Percentiles rank a stretch among this genome's conserved stretches.
phyloP scores from a whole-genome alignment of 2,329 filamentous ascomycete genomes.

The Pseudonectria foliicola region DNA sequence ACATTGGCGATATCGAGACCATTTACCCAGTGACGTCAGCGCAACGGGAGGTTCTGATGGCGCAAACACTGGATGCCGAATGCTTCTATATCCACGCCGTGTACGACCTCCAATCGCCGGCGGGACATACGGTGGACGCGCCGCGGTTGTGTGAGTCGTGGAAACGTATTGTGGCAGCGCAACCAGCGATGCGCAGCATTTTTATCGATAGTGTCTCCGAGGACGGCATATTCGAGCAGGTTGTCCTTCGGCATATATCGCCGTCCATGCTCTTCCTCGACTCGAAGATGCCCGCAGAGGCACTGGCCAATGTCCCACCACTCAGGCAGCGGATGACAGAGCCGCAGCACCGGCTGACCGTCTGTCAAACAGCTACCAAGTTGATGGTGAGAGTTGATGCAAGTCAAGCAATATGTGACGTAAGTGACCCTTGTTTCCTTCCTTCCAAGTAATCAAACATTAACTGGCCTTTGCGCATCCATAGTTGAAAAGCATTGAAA shows the following conservation, averaged over 20 bases:
- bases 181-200: constrained; percentile 41
- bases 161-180: constrained; percentile 39
- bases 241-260: constrained; percentile 39
- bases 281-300: constrained; percentile 30
- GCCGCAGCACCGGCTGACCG: constrained; percentile 43
- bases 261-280: constrained; percentile 49
- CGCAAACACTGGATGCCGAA: constrained; percentile 34
- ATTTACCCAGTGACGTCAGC: constrained; percentile 40
- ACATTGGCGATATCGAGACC: constrained; percentile 39
- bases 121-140: constrained; percentile 33
- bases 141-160: constrained; percentile 42
- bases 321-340: constrained; percentile 30
- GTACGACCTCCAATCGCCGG: constrained; percentile 38
- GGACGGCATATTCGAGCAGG: constrained; percentile 42
- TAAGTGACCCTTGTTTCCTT: constrained; percentile 8
- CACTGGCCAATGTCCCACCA: constrained; percentile 33
- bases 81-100: constrained; percentile 38
- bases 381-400: constrained; percentile 44
- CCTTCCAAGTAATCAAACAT: neutral
- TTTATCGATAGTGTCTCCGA: constrained; percentile 45
- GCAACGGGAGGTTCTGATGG: constrained; percentile 44
- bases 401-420: constrained; percentile 45
- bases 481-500: constrained; percentile 32
- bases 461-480: constrained; percentile 1
- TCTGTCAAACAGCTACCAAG: constrained; percentile 37